phyloP scores from a whole-genome alignment of 169 alveolate species.

The Plasmodium gallinaceum region DNA sequence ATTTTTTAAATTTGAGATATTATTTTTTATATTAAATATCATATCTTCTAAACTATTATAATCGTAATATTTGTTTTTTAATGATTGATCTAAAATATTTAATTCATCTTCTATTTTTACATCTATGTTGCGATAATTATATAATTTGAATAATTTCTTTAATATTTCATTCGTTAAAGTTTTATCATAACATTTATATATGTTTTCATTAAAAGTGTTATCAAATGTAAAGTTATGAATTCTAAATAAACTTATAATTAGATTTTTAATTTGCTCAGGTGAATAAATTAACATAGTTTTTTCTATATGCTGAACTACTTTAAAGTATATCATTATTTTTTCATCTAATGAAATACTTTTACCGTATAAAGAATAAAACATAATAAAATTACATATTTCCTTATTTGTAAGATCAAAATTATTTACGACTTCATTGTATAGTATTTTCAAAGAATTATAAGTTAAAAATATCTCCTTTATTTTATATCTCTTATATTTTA shows the following conservation, averaged over 20 bases:
- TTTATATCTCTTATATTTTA: slow-evolving; percentile 9
- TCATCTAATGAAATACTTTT: slow-evolving; percentile 15
- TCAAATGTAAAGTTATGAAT: slow-evolving; percentile 6
- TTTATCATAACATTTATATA: background rate
- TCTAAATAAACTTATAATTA: slow-evolving; percentile 30
- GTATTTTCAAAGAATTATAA: background rate
- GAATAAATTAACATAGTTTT: slow-evolving; percentile 15
- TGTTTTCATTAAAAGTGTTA: background rate
- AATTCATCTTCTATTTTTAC: slow-evolving; percentile 38
- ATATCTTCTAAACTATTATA: slow-evolving; percentile 50
- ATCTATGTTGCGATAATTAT: slow-evolving; percentile 35
- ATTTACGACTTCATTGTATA: slow-evolving; percentile 4
- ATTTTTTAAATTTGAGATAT: slow-evolving; percentile 23
- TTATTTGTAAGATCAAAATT: slow-evolving; percentile 42
- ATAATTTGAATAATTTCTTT: slow-evolving; percentile 14
- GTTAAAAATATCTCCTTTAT: slow-evolving; percentile 17
- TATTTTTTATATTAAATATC: slow-evolving; percentile 62
- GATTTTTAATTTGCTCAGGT: slow-evolving; percentile 23
- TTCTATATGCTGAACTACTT: slow-evolving; percentile 13
- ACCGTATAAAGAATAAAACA: slow-evolving; percentile 18
- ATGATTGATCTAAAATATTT: slow-evolving; percentile 7
- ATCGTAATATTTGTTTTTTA: slow-evolving; percentile 26
- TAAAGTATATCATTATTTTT: slow-evolving; percentile 14
- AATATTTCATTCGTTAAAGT: background rate
- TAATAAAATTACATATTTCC: slow-evolving; percentile 32